These are phyloP conservation scores for Paracoccidioides lutzii DNA, from an alignment of 2,329 filamentous ascomycete genomes.

Conservation along the genomic window DNA sequence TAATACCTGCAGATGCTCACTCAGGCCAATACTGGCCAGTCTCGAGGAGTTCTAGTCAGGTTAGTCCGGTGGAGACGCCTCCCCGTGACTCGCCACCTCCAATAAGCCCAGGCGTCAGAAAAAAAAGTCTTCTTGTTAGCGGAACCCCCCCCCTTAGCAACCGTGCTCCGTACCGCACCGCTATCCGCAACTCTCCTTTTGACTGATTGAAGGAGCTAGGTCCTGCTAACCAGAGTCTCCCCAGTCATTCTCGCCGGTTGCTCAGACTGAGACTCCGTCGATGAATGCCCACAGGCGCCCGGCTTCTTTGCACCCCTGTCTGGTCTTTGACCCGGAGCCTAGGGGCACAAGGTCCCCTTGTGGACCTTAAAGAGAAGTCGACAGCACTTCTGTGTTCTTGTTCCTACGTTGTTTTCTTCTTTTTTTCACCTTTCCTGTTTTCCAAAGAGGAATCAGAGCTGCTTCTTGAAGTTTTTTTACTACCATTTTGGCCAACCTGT, in stretches of 20 bases:
- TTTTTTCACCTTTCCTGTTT: not conserved
- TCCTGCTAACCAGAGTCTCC: not conserved
- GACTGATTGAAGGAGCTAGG: not conserved
- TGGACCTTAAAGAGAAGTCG: slow-evolving; percentile 1
- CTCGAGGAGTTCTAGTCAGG: not conserved
- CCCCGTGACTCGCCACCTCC: not conserved
- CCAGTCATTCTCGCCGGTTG: not conserved
- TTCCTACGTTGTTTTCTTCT: not conserved
- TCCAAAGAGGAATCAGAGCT: too few relatives aligned
- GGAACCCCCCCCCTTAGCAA: not conserved
- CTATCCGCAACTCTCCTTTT: slow-evolving; percentile 1
- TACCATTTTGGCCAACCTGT: not conserved
- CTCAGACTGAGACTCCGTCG: not conserved
- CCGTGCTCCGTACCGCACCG: slow-evolving; percentile 4
- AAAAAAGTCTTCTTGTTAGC: not conserved
- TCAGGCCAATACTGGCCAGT: not conserved
- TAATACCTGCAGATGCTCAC: not conserved
- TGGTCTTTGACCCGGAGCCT: not conserved
- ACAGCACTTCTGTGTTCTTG: not conserved
- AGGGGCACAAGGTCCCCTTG: not conserved
- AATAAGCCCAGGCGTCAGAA: not conserved
- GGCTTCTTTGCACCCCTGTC: not conserved
- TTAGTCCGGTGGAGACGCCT: not conserved
- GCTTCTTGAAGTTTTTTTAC: not conserved
- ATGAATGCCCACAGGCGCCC: slow-evolving; percentile 1